Conservation (phyloP, 495 filamentous ascomycete genomes). For the Lophiotrema nucula region DNA sequence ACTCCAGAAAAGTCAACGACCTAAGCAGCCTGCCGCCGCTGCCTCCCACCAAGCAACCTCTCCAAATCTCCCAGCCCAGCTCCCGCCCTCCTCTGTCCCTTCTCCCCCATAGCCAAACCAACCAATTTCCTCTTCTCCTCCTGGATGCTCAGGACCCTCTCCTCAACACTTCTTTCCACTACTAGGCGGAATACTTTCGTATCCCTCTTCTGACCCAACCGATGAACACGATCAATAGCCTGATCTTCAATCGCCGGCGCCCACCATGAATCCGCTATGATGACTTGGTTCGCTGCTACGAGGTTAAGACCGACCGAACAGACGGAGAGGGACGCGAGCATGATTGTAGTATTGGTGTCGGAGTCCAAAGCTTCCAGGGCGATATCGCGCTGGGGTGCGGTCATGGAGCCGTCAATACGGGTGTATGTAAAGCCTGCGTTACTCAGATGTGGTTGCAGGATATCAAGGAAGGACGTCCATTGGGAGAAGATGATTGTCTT, state of each 20-base stretch:
- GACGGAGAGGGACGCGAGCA: constrained; percentile 80
- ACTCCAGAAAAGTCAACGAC: no score
- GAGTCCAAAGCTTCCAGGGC: constrained; percentile 64
- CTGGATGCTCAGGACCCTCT: constrained; percentile 79
- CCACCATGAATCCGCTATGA: constrained; percentile 85
- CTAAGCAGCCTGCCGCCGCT: no score
- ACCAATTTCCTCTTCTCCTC: constrained; percentile 77
- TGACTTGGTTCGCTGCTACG: constrained; percentile 81
- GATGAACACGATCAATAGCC: constrained; percentile 85
- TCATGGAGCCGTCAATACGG: constrained; percentile 85
- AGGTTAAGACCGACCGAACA: constrained; percentile 89
- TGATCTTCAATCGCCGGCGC: constrained; percentile 93
- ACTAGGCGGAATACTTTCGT: constrained; percentile 79
- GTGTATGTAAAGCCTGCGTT: constrained; percentile 61
- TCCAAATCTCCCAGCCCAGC: constrained; percentile 58
- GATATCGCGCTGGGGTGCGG: constrained; percentile 61
- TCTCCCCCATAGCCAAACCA: constrained; percentile 54
- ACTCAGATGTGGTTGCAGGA: constrained; percentile 70
- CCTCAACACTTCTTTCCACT: constrained; percentile 83
- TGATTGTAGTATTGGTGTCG: constrained; percentile 68
- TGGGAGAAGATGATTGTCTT: constrained; percentile 92
- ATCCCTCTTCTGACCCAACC: constrained; percentile 77
- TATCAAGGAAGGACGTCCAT: constrained; percentile 85
- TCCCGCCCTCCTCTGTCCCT: constrained; percentile 26
- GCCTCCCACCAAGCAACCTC: constrained; percentile 46